phyloP scores from a whole-genome alignment of 352 stramenopile species.

The Pythium insidiosum region DNA sequence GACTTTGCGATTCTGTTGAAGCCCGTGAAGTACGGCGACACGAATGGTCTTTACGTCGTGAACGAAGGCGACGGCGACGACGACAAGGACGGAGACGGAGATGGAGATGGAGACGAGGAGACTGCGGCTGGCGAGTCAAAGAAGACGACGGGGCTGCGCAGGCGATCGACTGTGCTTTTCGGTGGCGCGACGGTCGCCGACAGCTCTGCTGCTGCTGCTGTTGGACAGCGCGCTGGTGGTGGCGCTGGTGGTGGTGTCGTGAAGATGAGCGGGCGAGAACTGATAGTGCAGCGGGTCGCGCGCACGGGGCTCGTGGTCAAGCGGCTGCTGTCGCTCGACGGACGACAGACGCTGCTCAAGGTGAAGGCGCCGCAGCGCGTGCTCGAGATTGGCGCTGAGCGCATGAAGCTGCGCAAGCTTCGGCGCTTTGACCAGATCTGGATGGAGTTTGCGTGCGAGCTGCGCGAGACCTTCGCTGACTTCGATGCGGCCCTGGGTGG shows the following conservation, averaged over 20 bases:
- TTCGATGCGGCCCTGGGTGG: conserved; percentile 29
- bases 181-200: neutral
- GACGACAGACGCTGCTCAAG: conserved; percentile 70
- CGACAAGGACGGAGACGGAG: conserved; percentile 18
- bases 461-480: conserved; percentile 61
- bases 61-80: too few relatives aligned
- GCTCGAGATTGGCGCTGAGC: conserved; percentile 62
- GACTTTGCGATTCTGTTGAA: conserved; percentile 84
- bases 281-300: conserved; percentile 51
- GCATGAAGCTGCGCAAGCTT: conserved; percentile 50
- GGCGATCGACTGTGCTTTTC: neutral
- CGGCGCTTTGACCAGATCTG: conserved; percentile 43
- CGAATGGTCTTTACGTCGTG: too few relatives aligned
- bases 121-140: neutral
- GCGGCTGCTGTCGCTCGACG: conserved; percentile 61
- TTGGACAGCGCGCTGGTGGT: neutral
- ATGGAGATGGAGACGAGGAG: neutral
- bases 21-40: conserved; percentile 61
- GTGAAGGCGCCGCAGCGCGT: conserved; percentile 58
- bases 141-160: neutral
- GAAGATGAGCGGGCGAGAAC: conserved; percentile 17
- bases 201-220: too few relatives aligned
- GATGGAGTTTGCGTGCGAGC: conserved; percentile 69
- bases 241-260: too few relatives aligned
- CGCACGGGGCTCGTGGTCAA: conserved; percentile 62